Evolutionary conservation across 129 eudicot species (phyloP).

Genomic region (Chrysanthemum makinoi): DNA sequence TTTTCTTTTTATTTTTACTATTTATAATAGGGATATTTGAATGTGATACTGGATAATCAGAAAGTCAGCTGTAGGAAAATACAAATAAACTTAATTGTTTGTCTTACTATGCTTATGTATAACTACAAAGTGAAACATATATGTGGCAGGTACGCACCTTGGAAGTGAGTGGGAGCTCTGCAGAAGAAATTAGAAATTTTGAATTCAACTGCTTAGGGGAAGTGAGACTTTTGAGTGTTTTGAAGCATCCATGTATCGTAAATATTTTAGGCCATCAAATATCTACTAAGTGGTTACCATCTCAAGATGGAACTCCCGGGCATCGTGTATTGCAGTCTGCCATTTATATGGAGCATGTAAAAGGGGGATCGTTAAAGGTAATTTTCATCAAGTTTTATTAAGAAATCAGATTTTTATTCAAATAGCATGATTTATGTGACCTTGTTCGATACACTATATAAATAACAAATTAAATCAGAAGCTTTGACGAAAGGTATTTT

Average conservation of each 20-base stretch:
- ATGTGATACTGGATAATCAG: too few relatives aligned
- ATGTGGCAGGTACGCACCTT: constrained; percentile 65
- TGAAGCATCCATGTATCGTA: constrained; percentile 80
- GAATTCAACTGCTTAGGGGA: constrained; percentile 83
- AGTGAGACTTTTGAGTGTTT: constrained; percentile 64
- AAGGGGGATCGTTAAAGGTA: constrained; percentile 93
- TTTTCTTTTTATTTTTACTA: too few relatives aligned
- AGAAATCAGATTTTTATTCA: not conserved
- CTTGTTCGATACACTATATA: too few relatives aligned
- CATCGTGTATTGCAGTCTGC: constrained; percentile 70
- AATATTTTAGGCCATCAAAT: constrained; percentile 82
- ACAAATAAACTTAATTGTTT: not conserved
- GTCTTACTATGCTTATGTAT: not conserved
- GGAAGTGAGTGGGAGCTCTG: constrained; percentile 56
- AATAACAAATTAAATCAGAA: too few relatives aligned
- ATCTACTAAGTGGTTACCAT: constrained; percentile 60
- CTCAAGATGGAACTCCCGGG: constrained; percentile 51
- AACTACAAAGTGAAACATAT: not conserved
- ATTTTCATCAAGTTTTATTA: not conserved
- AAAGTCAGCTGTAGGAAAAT: too few relatives aligned
- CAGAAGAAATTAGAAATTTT: constrained; percentile 63
- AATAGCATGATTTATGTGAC: not conserved
- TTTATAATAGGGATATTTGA: too few relatives aligned
- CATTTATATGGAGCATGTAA: constrained; percentile 74
- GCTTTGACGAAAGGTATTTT: too few relatives aligned